phyloP scores from a whole-genome alignment of 108 stramenopile species.

The Cyclostephanos tholiformis region DNA sequence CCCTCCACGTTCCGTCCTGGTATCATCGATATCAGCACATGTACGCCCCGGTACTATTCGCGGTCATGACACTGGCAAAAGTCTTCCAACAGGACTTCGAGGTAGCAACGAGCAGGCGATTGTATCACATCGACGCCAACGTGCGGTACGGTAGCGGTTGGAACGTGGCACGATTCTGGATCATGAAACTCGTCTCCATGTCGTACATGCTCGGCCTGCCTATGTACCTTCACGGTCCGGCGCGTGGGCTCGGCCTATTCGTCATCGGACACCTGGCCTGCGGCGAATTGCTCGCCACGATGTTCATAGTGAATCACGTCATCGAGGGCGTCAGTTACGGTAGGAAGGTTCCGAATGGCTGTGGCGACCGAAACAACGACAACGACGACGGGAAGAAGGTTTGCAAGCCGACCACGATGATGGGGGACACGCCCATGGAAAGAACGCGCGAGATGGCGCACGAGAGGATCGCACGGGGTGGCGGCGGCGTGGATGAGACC shows the following conservation, averaged over 20 bases:
- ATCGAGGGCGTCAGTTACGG: conserved; percentile 63
- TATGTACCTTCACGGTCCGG: conserved; percentile 54
- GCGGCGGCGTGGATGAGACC: conserved; percentile 26
- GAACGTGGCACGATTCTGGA: conserved; percentile 60
- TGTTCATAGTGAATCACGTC: conserved; percentile 77
- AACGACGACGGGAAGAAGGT: conserved; percentile 5
- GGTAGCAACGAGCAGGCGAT: conserved; percentile 38
- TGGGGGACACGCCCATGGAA: conserved; percentile 61
- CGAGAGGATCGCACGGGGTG: conserved; percentile 39
- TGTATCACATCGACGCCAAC: conserved; percentile 68
- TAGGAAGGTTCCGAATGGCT: conserved; percentile 28
- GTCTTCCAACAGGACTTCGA: conserved; percentile 66
- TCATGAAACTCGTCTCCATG: conserved; percentile 56
- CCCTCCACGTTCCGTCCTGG: conserved; percentile 46
- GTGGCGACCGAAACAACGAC: not conserved
- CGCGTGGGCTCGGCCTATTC: conserved; percentile 46
- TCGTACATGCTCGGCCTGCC: conserved; percentile 64
- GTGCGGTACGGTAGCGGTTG: conserved; percentile 55
- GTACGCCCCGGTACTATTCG: conserved; percentile 61
- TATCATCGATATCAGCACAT: conserved; percentile 63
- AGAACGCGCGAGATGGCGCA: conserved; percentile 43
- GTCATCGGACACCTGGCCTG: conserved; percentile 55
- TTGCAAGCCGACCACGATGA: conserved; percentile 36
- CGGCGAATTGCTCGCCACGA: conserved; percentile 65
- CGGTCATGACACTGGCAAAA: conserved; percentile 63